A percentile compares a stretch with the other conserved stretches of the same genome.
These are phyloP conservation scores for Macrocystidia cucumis DNA, from an alignment of 1,284 basidiomycete genomes.

Conservation along the genomic window DNA sequence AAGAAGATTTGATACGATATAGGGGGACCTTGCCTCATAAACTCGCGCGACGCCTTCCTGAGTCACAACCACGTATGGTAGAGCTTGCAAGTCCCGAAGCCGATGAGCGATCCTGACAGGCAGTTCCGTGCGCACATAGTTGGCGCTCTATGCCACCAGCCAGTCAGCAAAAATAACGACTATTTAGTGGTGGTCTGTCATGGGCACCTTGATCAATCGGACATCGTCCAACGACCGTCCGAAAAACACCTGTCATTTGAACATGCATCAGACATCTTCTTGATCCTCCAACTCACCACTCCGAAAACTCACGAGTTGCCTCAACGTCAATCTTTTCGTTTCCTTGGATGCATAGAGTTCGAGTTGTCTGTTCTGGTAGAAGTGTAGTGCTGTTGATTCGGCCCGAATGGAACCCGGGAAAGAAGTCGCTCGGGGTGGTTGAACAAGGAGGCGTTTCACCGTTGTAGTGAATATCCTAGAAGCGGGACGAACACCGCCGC, in stretches of 20 bases:
- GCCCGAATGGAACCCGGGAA: no score
- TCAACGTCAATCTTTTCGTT: conserved; percentile 67
- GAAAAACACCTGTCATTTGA: conserved; percentile 48
- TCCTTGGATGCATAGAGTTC: conserved; percentile 77
- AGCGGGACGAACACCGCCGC: no score
- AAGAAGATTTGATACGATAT: background rate
- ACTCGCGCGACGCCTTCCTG: conserved; percentile 81
- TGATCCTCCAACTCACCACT: no score
- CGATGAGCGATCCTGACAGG: conserved; percentile 87
- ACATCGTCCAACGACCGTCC: conserved; percentile 73
- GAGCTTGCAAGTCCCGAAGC: conserved; percentile 76
- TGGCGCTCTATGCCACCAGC: conserved; percentile 85
- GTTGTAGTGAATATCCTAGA: conserved; percentile 10
- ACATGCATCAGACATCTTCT: conserved; percentile 1
- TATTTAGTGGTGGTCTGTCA: conserved; percentile 3
- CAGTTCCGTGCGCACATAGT: conserved; percentile 85
- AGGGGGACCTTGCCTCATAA: conserved; percentile 57
- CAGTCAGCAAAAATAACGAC: background rate
- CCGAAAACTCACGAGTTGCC: conserved; percentile 66
- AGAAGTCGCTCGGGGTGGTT: no score
- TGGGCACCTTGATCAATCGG: conserved; percentile 57
- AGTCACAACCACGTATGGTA: conserved; percentile 86
- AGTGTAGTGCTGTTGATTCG: conserved; percentile 54
- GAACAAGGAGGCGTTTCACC: no score
- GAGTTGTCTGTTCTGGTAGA: conserved; percentile 81